These are phyloP conservation scores for Mycena rosella DNA, from an alignment of 768 basidiomycete genomes.

Conservation along the genomic window DNA sequence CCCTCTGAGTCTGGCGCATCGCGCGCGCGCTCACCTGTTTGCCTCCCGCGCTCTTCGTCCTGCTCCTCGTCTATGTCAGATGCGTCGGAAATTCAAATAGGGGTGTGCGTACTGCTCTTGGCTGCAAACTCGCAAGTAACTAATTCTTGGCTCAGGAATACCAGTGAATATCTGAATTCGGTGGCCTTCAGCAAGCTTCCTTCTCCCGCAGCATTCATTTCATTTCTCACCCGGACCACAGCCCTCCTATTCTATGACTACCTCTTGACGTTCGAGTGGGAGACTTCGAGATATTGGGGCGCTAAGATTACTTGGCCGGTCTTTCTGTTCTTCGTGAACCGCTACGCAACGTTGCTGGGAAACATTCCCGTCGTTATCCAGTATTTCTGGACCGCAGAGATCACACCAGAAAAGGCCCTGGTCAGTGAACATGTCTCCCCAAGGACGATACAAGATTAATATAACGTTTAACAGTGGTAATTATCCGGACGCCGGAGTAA, in stretches of 20 bases:
- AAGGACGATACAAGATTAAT: neutral
- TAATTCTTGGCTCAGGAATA: neutral
- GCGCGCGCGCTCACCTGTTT: too few relatives aligned
- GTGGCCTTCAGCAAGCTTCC: slow-evolving; percentile 1
- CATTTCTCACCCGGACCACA: neutral
- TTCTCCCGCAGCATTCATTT: neutral
- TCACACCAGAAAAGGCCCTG: slow-evolving; percentile 4
- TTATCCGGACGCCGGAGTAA: neutral
- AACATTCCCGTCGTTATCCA: slow-evolving; percentile 46
- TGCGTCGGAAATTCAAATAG: too few relatives aligned
- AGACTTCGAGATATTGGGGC: slow-evolving; percentile 27
- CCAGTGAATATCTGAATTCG: neutral
- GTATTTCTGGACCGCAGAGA: slow-evolving; percentile 40
- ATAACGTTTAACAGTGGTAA: slow-evolving; percentile 5
- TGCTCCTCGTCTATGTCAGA: too few relatives aligned
- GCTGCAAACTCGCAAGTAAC: too few relatives aligned
- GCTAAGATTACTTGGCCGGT: slow-evolving; percentile 38
- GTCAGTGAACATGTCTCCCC: neutral
- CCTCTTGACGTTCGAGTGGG: slow-evolving; percentile 20
- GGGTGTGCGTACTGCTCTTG: too few relatives aligned
- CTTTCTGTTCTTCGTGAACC: slow-evolving; percentile 51
- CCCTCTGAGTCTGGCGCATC: too few relatives aligned
- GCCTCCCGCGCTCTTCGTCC: too few relatives aligned
- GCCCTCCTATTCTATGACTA: slow-evolving; percentile 30
- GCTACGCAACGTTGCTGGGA: slow-evolving; percentile 49